A percentile compares a stretch with the other conserved stretches of the same genome.
Conservation (phyloP, 495 filamentous ascomycete species). For the Chaetomium tenue region DNA sequence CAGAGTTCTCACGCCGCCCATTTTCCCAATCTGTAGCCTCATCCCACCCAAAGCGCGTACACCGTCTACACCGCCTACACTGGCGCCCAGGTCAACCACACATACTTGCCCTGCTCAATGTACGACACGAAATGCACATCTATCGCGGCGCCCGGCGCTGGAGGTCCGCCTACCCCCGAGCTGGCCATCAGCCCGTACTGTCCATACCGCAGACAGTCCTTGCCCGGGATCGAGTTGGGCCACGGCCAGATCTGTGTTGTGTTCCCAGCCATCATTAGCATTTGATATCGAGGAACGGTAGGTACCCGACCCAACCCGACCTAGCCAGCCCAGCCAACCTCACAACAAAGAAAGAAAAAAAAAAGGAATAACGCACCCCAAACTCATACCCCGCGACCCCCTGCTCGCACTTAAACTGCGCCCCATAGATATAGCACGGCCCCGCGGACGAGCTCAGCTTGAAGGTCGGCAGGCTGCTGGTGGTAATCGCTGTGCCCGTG, state of each 20-base stretch:
- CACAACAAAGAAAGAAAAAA: background rate
- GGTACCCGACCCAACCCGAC: no score
- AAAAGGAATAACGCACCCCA: constrained; percentile 25
- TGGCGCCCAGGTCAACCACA: constrained; percentile 31
- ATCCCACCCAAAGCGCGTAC: background rate
- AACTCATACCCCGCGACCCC: constrained; percentile 15
- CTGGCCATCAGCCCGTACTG: constrained; percentile 33
- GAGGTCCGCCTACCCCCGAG: constrained; percentile 14
- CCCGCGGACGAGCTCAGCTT: constrained; percentile 17
- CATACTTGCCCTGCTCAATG: constrained; percentile 24
- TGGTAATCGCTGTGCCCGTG: constrained; percentile 1
- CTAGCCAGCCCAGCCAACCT: no score
- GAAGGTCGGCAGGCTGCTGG: constrained; percentile 7
- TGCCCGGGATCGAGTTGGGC: constrained; percentile 26
- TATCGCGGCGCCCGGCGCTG: constrained; percentile 12
- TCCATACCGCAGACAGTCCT: constrained; percentile 24
- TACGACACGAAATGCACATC: constrained; percentile 22
- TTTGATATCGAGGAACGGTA: no score
- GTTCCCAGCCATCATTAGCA: no score
- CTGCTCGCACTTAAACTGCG: constrained; percentile 19
- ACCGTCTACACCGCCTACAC: background rate
- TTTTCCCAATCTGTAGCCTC: background rate
- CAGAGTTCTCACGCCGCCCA: background rate
- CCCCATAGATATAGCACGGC: constrained; percentile 22
- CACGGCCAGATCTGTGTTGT: constrained; percentile 27